Evolutionary conservation across 2,329 filamentous ascomycete genomes (phyloP).

Genomic region (Microdochium nivale): DNA sequence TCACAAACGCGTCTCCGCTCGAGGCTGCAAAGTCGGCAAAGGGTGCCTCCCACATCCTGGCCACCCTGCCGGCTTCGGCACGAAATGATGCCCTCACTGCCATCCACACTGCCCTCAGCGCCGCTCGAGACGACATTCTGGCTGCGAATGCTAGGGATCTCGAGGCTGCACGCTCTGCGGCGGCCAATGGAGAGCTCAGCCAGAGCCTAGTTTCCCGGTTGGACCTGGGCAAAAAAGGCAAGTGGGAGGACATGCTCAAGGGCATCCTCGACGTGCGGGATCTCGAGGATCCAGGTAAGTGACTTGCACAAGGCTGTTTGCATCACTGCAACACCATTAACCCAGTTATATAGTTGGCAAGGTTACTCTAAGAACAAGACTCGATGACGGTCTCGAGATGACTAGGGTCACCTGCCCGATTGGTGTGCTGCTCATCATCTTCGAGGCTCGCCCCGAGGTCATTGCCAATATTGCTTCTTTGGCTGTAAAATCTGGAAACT

Average conservation of each 20-base stretch:
- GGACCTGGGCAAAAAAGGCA: constrained; percentile 77
- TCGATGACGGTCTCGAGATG: constrained; percentile 79
- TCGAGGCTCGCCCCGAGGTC: constrained; percentile 94
- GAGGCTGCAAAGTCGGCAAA: constrained; percentile 74
- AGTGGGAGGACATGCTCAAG: constrained; percentile 96
- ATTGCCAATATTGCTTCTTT: constrained; percentile 96
- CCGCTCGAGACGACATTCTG: constrained; percentile 66
- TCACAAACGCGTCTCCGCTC: constrained; percentile 74
- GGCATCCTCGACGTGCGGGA: constrained; percentile 83
- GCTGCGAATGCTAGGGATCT: constrained; percentile 82
- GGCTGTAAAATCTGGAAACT: constrained; percentile 94
- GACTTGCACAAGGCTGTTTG: constrained; percentile 3
- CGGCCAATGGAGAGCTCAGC: constrained; percentile 66
- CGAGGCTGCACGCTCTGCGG: constrained; percentile 62
- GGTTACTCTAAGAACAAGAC: constrained; percentile 70
- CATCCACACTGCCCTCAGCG: constrained; percentile 69
- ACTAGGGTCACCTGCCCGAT: constrained; percentile 91
- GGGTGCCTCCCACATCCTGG: constrained; percentile 71
- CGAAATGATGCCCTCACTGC: constrained; percentile 80
- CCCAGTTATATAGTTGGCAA: constrained; percentile 58
- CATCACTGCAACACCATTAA: constrained; percentile 3
- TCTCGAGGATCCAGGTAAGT: constrained; percentile 76
- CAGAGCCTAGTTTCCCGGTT: constrained; percentile 80
- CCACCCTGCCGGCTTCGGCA: constrained; percentile 64
- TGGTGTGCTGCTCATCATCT: constrained; percentile 95